Percentiles rank a stretch among this genome's conserved stretches.
Evolutionary conservation across 2,329 filamentous ascomycete genomes (phyloP).

Genomic region (Lachnellula willkommii): DNA sequence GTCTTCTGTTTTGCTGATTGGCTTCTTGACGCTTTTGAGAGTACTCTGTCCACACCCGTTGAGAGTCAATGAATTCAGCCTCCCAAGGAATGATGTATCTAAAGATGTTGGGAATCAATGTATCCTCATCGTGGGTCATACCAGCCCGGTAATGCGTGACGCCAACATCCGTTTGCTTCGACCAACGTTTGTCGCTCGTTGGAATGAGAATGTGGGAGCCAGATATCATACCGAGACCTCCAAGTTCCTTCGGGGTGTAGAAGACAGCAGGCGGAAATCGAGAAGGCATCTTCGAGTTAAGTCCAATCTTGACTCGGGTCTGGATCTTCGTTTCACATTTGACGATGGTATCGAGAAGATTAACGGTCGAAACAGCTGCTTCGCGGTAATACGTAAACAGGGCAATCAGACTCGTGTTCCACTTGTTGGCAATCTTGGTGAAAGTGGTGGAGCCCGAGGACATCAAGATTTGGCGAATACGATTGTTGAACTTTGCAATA

Average conservation of each 20-base stretch:
- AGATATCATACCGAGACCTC: constrained; percentile 97
- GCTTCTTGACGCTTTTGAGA: constrained; percentile 96
- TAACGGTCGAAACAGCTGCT: constrained; percentile 91
- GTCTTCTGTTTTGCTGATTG: constrained; percentile 90
- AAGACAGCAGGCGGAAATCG: constrained; percentile 98
- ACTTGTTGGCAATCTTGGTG: constrained; percentile 99
- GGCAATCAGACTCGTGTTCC: constrained; percentile 96
- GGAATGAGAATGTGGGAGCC: constrained; percentile 97
- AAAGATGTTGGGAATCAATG: constrained; percentile 97
- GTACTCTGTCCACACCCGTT: constrained; percentile 98
- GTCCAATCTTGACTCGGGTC: constrained; percentile 94
- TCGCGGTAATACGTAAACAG: constrained; percentile 99
- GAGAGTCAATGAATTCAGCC: constrained; percentile 97
- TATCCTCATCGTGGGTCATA: constrained; percentile 98
- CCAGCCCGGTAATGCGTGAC: constrained; percentile 95
- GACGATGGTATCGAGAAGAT: constrained; percentile 92
- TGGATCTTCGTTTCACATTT: constrained; percentile 99
- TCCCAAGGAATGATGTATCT: constrained; percentile 99
- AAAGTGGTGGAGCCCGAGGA: constrained; percentile 99
- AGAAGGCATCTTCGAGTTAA: constrained; percentile 99
- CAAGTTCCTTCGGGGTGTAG: constrained; percentile 96
- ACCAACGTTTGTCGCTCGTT: constrained; percentile 96
- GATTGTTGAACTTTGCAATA: constrained; percentile 98
- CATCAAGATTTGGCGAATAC: constrained; percentile 97
- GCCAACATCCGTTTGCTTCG: constrained; percentile 93